Base-by-base conservation (phyloP, 176 grass and related monocot species). In the Calamus simplicifolius region DNA sequence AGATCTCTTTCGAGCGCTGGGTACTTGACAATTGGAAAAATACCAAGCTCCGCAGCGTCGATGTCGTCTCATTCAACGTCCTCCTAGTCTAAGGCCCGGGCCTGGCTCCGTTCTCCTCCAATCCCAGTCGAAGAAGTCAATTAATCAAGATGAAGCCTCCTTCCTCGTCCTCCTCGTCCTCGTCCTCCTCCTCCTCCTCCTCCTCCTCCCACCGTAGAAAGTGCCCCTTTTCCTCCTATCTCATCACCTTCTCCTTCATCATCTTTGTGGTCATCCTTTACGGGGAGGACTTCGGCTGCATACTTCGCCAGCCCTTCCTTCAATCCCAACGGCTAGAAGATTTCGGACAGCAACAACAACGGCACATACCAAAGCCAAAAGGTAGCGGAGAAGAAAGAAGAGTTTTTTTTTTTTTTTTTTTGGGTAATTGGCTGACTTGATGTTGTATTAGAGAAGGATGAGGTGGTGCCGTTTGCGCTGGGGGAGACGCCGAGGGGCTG, bases 221-320 rank as follows among this genome's bases (percentile, higher is more conserved):
- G 21, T 68, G 68, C 25, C 72, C 75, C 49, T 14, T 95, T 21
- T 77, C 82, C 31, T 86, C 85, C 1, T 95, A 89, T 58, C 69
- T 81, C 58, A 61, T 89, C 50, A 86, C 73, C 28, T 53, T 95
- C 14, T 69, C 75, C 73, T 95, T 95, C 79, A 73, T 95, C 66
- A 78, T 81, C 72, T 89, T 89, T 73, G 85, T 85, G 25, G 75
- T 79, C 70, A 6, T 89, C 29, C 79, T 95, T 38, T 85, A 95
- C 69, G 85, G 85, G 61, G 79, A 89, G 85, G 90, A 89, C 65
- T 77, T 95, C 79, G 73, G 71, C 17, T 83, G 79, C 63, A 83
- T 77, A 58, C 85, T 88, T 21, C 76, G 75, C 64, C 58, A 58
- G 49, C 85, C 80, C 2, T 85, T 89, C 71, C 77, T 78, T 28